Evolutionary conservation across 164 flowering plant species (phyloP).

Genomic region (Santalum album): DNA sequence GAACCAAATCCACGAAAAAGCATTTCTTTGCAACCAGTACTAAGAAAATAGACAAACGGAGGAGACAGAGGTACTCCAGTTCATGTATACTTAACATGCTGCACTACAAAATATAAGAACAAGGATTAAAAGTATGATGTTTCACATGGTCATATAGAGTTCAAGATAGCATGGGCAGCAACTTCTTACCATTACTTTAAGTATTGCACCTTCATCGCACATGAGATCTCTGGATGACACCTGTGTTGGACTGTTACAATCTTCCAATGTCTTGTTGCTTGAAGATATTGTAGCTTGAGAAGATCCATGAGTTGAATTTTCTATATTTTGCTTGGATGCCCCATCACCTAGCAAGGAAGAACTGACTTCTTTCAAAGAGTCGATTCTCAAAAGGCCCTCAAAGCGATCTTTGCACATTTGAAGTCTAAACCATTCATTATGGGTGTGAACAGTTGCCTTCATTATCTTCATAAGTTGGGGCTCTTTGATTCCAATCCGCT

Average conservation of each 20-base stretch:
- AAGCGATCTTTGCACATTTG: slow-evolving; percentile 94
- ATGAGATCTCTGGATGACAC: slow-evolving; percentile 47
- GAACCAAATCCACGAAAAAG: too few relatives aligned
- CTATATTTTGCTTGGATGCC: slow-evolving; percentile 39
- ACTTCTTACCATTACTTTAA: slow-evolving; percentile 96
- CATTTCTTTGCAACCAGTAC: too few relatives aligned
- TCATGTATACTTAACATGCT: too few relatives aligned
- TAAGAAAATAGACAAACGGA: too few relatives aligned
- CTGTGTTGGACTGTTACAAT: slow-evolving; percentile 69
- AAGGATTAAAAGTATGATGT: not conserved
- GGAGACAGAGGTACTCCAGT: too few relatives aligned
- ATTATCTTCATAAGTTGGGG: slow-evolving; percentile 92
- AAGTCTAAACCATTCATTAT: slow-evolving; percentile 84
- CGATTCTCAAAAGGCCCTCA: slow-evolving; percentile 73
- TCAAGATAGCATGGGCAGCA: too few relatives aligned
- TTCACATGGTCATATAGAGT: too few relatives aligned
- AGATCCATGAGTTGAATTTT: slow-evolving; percentile 52
- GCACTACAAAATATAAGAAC: not conserved
- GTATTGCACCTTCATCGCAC: slow-evolving; percentile 86
- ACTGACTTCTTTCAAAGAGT: slow-evolving; percentile 60
- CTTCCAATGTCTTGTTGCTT: slow-evolving; percentile 46
- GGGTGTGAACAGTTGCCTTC: slow-evolving; percentile 82
- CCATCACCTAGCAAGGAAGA: slow-evolving; percentile 36
- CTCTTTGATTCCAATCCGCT: slow-evolving; percentile 84
- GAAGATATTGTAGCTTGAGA: slow-evolving; percentile 70